phyloP scores from a whole-genome alignment of 148 eudicot species.

The Heliamphora exappendiculata region DNA sequence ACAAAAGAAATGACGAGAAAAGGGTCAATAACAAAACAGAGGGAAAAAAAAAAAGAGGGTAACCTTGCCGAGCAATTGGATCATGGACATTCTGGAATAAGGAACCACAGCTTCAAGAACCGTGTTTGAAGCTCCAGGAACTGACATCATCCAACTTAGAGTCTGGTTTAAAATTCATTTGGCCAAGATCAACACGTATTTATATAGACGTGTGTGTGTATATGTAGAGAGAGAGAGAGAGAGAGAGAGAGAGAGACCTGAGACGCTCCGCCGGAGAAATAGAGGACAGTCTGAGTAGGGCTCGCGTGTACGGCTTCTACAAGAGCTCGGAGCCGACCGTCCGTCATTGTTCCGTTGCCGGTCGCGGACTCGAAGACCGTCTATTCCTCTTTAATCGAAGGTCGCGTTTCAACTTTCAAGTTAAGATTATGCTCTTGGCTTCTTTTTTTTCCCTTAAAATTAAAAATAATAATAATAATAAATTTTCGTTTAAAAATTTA shows the following conservation, averaged over 20 bases:
- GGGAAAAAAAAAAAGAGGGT: too few relatives aligned
- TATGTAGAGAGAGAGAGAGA: background rate
- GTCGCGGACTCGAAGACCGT: background rate
- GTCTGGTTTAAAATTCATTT: slow-evolving; percentile 27
- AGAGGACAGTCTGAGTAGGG: slow-evolving; percentile 76
- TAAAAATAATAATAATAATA: too few relatives aligned
- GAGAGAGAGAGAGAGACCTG: slow-evolving; percentile 33
- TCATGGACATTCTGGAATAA: slow-evolving; percentile 78
- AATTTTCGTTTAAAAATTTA: too few relatives aligned
- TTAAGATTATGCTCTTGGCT: too few relatives aligned
- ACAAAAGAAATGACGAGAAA: background rate
- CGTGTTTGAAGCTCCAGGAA: slow-evolving; percentile 90
- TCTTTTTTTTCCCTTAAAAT: too few relatives aligned
- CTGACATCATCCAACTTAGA: slow-evolving; percentile 74
- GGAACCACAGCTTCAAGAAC: slow-evolving; percentile 78
- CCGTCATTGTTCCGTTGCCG: slow-evolving; percentile 6
- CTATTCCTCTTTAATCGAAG: background rate
- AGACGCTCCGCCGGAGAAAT: slow-evolving; percentile 92
- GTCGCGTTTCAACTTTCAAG: too few relatives aligned
- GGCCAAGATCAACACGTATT: background rate
- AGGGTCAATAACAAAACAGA: background rate
- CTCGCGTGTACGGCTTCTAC: slow-evolving; percentile 70
- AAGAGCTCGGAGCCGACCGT: slow-evolving; percentile 25
- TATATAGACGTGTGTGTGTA: background rate
- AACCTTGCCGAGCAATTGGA: slow-evolving; percentile 88